A percentile compares a stretch with the other conserved stretches of the same genome.
These are phyloP conservation scores for Pyrenophora graminea DNA, from an alignment of 2,329 filamentous ascomycete species.

Conservation along the genomic window DNA sequence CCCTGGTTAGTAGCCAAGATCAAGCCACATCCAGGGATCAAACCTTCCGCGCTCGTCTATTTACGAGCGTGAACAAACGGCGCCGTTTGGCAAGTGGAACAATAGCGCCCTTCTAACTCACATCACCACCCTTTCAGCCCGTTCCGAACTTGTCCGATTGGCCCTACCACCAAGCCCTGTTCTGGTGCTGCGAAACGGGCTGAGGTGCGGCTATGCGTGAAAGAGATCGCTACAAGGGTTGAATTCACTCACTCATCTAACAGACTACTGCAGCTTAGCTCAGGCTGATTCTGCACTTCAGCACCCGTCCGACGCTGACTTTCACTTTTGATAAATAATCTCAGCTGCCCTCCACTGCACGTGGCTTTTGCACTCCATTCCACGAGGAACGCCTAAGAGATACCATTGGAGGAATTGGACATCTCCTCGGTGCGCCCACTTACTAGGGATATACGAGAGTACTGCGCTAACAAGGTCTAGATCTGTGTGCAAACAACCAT, in stretches of 20 bases:
- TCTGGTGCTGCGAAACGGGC: neutral
- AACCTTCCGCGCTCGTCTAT: neutral
- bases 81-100: neutral
- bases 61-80: neutral
- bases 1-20: neutral
- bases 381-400: neutral
- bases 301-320: neutral
- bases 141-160: neutral
- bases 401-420: conserved; percentile 5
- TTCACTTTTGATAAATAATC: conserved; percentile 4
- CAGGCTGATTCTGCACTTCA: neutral
- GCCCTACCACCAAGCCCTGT: neutral
- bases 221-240: conserved; percentile 6
- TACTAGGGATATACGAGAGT: conserved; percentile 2
- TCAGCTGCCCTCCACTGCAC: neutral
- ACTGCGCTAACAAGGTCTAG: conserved; percentile 15
- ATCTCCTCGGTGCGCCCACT: neutral
- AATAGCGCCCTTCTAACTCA: neutral
- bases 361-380: neutral
- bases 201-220: conserved; percentile 8
- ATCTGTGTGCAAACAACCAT: conserved; percentile 6
- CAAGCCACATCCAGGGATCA: neutral
- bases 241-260: conserved; percentile 6
- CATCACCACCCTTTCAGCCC: neutral
- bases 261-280: conserved; percentile 4